Percentiles rank a stretch among this genome's conserved stretches.
Evolutionary conservation across 495 filamentous ascomycete genomes (phyloP).

Genomic region (Acidiella bohemica): DNA sequence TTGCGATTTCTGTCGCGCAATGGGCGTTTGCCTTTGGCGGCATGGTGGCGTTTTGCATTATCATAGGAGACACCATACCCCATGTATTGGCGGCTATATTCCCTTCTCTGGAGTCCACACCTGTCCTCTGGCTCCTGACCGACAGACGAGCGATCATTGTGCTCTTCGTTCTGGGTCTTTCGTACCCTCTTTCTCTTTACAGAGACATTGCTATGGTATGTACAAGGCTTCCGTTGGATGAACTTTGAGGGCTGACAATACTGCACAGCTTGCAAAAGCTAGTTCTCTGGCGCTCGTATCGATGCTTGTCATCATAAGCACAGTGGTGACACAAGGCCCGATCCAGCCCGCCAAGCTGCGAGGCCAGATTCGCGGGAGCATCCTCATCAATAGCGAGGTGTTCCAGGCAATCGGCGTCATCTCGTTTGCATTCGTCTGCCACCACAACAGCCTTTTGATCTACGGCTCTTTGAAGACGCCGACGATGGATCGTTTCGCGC

Average conservation of each 20-base stretch:
- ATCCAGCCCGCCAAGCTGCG: constrained; percentile 53
- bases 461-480: constrained; percentile 91
- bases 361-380: constrained; percentile 50
- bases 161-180: constrained; percentile 67
- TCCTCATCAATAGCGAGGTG: constrained; percentile 69
- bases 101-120: constrained; percentile 55
- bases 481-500: constrained; percentile 84
- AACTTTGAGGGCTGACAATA: no score
- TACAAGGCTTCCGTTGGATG: constrained; percentile 3
- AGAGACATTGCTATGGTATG: constrained; percentile 90
- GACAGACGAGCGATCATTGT: constrained; percentile 74
- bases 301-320: constrained; percentile 78
- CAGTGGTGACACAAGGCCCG: constrained; percentile 76
- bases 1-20: constrained; percentile 84
- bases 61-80: constrained; percentile 90
- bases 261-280: constrained; percentile 75
- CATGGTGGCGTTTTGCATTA: constrained; percentile 96
- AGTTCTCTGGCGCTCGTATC: constrained; percentile 79
- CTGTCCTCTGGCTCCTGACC: constrained; percentile 67
- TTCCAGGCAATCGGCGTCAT: constrained; percentile 96
- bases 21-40: constrained; percentile 98
- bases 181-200: constrained; percentile 87
- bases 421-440: constrained; percentile 48
- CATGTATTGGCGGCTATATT: constrained; percentile 74
- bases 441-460: constrained; percentile 94